Evolutionary conservation across 2,329 filamentous ascomycete species (phyloP).

Genomic region (Zymoseptoria pseudotritici): DNA sequence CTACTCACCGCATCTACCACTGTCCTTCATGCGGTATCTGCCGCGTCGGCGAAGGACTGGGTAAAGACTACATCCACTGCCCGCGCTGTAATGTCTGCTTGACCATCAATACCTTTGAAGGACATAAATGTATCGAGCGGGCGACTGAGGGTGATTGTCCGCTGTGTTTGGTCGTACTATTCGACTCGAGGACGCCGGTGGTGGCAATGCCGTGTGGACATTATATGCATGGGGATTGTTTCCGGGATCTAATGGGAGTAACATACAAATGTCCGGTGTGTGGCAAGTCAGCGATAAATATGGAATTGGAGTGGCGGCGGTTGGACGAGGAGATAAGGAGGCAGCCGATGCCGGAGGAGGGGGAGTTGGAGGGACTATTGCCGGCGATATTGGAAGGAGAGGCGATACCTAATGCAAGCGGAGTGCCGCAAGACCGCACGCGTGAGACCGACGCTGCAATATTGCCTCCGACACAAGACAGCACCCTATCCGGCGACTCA

Average conservation of each 20-base stretch:
- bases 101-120: slow-evolving; percentile 72
- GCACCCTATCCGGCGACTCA: background rate
- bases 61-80: slow-evolving; percentile 97
- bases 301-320: slow-evolving; percentile 91
- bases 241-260: slow-evolving; percentile 75
- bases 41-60: slow-evolving; percentile 78
- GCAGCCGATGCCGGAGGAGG: slow-evolving; percentile 75
- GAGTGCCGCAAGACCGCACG: slow-evolving; percentile 58
- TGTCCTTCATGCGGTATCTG: slow-evolving; percentile 96
- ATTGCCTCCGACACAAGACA: slow-evolving; percentile 1
- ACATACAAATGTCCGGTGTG: slow-evolving; percentile 97
- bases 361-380: slow-evolving; percentile 25
- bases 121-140: slow-evolving; percentile 88
- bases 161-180: slow-evolving; percentile 94
- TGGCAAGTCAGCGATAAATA: slow-evolving; percentile 93
- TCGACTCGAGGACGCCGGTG: slow-evolving; percentile 78
- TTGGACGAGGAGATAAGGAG: slow-evolving; percentile 77
- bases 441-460: slow-evolving; percentile 37
- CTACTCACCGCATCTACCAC: slow-evolving; percentile 87
- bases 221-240: slow-evolving; percentile 87
- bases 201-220: slow-evolving; percentile 95
- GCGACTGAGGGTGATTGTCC: slow-evolving; percentile 94
- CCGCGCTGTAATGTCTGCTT: slow-evolving; percentile 96
- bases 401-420: background rate
- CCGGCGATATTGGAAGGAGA: slow-evolving; percentile 3